Percentiles rank a stretch among this genome's conserved stretches.
phyloP scores from a whole-genome alignment of 2,329 filamentous ascomycete genomes.

The Pyrenochaeta sp. region DNA sequence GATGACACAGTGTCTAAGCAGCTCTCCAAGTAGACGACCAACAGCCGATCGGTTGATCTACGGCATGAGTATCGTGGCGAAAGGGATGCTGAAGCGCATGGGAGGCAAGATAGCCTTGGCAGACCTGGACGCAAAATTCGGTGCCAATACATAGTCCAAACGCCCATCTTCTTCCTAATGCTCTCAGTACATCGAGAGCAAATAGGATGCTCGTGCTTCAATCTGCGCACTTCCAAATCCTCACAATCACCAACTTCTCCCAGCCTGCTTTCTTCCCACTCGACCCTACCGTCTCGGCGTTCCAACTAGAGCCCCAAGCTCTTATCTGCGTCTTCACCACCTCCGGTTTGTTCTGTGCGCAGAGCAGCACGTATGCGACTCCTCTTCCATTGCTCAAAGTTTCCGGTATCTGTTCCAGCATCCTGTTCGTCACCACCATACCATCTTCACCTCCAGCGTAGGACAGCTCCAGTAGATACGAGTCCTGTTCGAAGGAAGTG shows the following conservation, averaged over 20 bases:
- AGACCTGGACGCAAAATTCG: conserved; percentile 30
- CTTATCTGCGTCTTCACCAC: conserved; percentile 71
- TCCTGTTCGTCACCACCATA: conserved; percentile 89
- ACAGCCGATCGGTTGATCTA: conserved; percentile 15
- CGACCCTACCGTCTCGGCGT: conserved; percentile 76
- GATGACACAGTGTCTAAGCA: conserved; percentile 30
- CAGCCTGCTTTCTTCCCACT: conserved; percentile 91
- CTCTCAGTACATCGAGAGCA: neutral
- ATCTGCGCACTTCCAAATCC: conserved; percentile 71
- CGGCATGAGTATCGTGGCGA: conserved; percentile 22
- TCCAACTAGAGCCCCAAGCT: conserved; percentile 71
- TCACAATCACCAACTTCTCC: conserved; percentile 90
- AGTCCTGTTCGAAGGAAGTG: conserved; percentile 77
- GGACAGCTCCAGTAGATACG: conserved; percentile 81
- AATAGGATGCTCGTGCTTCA: conserved; percentile 3
- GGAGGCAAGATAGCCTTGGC: conserved; percentile 24
- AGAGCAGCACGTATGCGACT: conserved; percentile 88
- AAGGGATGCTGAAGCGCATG: conserved; percentile 22
- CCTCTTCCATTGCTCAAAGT: conserved; percentile 71
- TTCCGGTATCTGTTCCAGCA: conserved; percentile 73
- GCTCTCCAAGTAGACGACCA: conserved; percentile 15
- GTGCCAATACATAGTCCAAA: neutral
- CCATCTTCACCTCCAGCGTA: conserved; percentile 90
- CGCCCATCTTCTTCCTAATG: no score
- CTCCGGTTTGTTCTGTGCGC: conserved; percentile 86